Conservation (phyloP, 805 yeast genomes). For the Saccharomycopsis microspora region DNA sequence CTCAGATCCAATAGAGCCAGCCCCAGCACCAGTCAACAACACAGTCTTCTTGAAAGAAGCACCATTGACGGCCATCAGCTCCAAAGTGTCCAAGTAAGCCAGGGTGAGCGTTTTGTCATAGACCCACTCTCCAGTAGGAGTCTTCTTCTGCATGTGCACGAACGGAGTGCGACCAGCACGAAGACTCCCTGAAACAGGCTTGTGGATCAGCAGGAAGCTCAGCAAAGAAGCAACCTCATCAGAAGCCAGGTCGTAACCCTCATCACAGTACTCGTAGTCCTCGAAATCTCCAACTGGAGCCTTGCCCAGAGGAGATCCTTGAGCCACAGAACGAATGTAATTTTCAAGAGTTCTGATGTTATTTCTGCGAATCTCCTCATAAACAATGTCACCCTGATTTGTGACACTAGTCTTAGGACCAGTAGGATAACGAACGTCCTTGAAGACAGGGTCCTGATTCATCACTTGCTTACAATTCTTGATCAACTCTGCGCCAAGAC, state of each 20-base stretch:
- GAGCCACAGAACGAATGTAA: constrained; percentile 93
- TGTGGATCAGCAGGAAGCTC: constrained; percentile 53
- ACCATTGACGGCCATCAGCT: constrained; percentile 91
- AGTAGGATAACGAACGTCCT: constrained; percentile 88
- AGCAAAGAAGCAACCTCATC: constrained; percentile 84
- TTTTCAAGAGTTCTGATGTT: constrained; percentile 91
- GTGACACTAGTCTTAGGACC: constrained; percentile 90
- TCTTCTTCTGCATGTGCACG: constrained; percentile 81
- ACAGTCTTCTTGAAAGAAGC: constrained; percentile 83
- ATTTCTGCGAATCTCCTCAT: constrained; percentile 78
- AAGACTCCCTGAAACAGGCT: constrained; percentile 62
- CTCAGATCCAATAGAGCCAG: constrained; percentile 97
- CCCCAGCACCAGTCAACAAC: constrained; percentile 96
- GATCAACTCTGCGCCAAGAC: constrained; percentile 84
- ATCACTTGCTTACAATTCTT: constrained; percentile 88
- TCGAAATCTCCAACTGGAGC: constrained; percentile 38
- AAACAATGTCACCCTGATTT: constrained; percentile 75
- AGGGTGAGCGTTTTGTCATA: constrained; percentile 75
- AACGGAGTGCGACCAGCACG: constrained; percentile 87
- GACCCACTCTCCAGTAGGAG: constrained; percentile 63
- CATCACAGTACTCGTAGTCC: constrained; percentile 30
- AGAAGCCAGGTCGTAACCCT: constrained; percentile 40
- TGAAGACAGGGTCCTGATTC: constrained; percentile 79
- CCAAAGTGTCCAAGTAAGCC: constrained; percentile 78
- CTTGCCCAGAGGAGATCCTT: constrained; percentile 73